A percentile compares a stretch with the other conserved stretches of the same genome.
phyloP scores from a whole-genome alignment of 75 land plant genomes.

The Chamaecyparis obtusa region DNA sequence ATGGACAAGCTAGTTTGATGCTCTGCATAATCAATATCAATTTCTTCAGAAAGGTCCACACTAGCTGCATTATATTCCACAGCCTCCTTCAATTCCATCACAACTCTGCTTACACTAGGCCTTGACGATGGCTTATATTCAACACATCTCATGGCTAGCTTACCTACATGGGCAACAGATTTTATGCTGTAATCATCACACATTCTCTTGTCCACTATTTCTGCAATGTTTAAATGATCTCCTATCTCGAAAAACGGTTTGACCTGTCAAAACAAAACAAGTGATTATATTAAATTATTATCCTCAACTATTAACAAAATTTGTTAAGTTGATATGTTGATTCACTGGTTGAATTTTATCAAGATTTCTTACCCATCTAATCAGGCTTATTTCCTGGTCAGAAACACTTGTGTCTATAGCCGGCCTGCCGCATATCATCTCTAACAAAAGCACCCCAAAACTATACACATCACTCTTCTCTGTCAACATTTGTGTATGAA shows the following conservation, averaged over 20 bases:
- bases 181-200: conserved; percentile 1
- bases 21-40: neutral
- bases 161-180: conserved; percentile 4
- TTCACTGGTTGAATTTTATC: neutral
- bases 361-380: neutral
- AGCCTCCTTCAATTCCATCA: conserved; percentile 20
- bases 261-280: neutral
- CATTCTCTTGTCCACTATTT: conserved; percentile 3
- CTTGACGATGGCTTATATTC: conserved; percentile 5
- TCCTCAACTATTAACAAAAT: no score
- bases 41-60: neutral
- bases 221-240: neutral
- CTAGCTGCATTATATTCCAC: neutral
- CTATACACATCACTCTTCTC: conserved; percentile 22
- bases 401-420: neutral
- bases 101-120: conserved; percentile 28
- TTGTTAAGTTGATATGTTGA: no score
- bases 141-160: conserved; percentile 26
- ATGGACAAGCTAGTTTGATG: neutral
- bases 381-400: neutral
- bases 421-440: conserved; percentile 1
- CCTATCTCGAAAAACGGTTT: neutral
- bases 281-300: no score
- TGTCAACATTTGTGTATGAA: conserved; percentile 8
- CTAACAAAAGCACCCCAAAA: conserved; percentile 18